phyloP scores from a whole-genome alignment of 2,329 filamentous ascomycete species.

The Sporothrix pallida region DNA sequence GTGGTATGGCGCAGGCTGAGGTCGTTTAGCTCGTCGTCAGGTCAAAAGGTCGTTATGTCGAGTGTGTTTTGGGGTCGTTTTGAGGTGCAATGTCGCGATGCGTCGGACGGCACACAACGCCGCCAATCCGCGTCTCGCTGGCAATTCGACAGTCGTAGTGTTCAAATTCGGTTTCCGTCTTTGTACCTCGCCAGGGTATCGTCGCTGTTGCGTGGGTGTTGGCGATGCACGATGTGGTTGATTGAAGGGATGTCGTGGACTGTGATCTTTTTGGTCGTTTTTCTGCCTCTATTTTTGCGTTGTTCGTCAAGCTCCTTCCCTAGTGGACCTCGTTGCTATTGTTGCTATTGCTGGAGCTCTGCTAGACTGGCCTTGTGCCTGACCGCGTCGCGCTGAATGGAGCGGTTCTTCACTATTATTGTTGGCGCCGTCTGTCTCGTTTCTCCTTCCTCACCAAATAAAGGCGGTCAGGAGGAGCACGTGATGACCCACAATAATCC shows the following conservation, averaged over 20 bases:
- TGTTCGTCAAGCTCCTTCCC: slow-evolving; percentile 16
- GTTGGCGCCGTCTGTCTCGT: neutral
- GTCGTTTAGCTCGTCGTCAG: neutral
- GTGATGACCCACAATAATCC: slow-evolving; percentile 17
- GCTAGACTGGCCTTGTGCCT: neutral
- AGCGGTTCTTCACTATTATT: neutral
- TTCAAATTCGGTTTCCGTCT: neutral
- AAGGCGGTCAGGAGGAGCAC: slow-evolving; percentile 28
- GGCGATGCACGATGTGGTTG: neutral
- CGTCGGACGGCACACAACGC: neutral
- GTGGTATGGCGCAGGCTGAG: neutral
- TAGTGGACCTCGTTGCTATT: slow-evolving; percentile 13
- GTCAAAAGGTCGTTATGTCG: neutral
- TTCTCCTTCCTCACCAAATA: neutral
- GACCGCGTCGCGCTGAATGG: slow-evolving; percentile 28
- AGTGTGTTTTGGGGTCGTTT: neutral
- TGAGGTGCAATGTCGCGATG: slow-evolving; percentile 2
- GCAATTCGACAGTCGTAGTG: neutral
- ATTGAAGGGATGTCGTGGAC: neutral
- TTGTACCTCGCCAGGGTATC: neutral
- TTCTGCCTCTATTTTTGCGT: slow-evolving; percentile 23
- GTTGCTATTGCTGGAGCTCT: neutral
- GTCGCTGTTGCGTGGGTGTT: slow-evolving; percentile 9
- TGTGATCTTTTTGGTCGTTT: neutral
- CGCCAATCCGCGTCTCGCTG: neutral